A percentile compares a stretch with the other conserved stretches of the same genome.
These are phyloP conservation scores for Ogataea degrootiae DNA, from an alignment of 805 yeast species.

Conservation along the genomic window DNA sequence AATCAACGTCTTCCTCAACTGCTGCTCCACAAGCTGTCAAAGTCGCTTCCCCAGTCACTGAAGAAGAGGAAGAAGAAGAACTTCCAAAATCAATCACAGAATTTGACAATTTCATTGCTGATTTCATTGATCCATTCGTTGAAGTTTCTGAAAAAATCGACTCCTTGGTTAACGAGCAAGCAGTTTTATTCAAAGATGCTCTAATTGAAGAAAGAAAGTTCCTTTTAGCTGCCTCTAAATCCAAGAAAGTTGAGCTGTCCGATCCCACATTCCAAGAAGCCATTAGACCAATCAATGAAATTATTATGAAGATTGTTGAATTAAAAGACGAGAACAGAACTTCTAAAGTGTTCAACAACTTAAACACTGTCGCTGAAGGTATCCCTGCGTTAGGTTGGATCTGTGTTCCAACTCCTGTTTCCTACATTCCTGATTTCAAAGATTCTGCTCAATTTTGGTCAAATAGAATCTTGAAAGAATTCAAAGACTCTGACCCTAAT, in stretches of 20 bases:
- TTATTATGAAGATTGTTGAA: conserved; percentile 51
- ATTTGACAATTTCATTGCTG: conserved; percentile 50
- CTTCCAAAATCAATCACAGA: conserved; percentile 43
- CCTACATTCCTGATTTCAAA: conserved; percentile 73
- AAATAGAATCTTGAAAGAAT: conserved; percentile 82
- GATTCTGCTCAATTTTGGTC: conserved; percentile 95
- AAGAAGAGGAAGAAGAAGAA: conserved; percentile 13
- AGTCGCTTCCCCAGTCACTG: conserved; percentile 11
- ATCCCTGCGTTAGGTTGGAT: conserved; percentile 91
- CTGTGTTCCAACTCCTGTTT: conserved; percentile 67
- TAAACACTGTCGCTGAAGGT: conserved; percentile 85
- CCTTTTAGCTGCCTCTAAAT: conserved; percentile 50
- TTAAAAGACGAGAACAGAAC: conserved; percentile 73
- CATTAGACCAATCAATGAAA: conserved; percentile 64
- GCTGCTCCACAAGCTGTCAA: conserved; percentile 16
- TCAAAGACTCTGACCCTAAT: conserved; percentile 60
- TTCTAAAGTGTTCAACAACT: conserved; percentile 59
- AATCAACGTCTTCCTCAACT: conserved; percentile 14
- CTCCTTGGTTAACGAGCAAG: conserved; percentile 53
- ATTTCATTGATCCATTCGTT: conserved; percentile 56
- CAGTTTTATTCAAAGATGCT: conserved; percentile 43
- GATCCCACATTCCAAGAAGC: conserved; percentile 51
- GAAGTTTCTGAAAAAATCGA: conserved; percentile 49
- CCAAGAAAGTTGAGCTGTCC: conserved; percentile 60
- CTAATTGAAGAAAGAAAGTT: conserved; percentile 57